Evolutionary conservation across 192 early-diverging fungal species (phyloP), one percentile per base, ranked within the genome.

Genomic region (Allomyces javanicus): DNA sequence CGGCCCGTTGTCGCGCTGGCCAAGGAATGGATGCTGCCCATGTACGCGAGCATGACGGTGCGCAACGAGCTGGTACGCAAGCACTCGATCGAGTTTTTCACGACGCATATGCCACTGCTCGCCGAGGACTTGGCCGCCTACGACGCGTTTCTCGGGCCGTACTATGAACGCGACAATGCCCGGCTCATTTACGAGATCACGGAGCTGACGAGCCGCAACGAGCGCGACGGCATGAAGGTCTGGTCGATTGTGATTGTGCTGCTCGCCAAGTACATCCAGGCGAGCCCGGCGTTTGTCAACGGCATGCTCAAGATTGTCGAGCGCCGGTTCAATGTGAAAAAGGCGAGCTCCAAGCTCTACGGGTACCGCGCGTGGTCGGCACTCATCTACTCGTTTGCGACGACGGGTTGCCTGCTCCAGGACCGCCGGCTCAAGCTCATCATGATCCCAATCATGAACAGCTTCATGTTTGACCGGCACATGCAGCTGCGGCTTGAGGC

Each of bases 281-380:
- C 12, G 21, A n/a, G 17, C 50, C 50, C 50, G 12, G 50, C 50
- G 50, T 58, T 58, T n/a, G 21, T 58, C 50, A 58, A 58, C 50
- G 50, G 50, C 50, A 58, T 58, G 50, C 50, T 58, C 50, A 58
- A 58, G 50, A 58, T 58, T 58, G 50, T 58, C 50, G 50, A 58
- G 50, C 50, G 50, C 50, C 21, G 21, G 17, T 58, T 58, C 50
- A 58, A 58, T 12, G 17, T 58, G 21, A 58, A 58, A 6, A 58
- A 58, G 50, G 50, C 50, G 21, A 21, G 17, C 50, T 21, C 50
- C 21, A 58, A 58, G 50, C 50, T 58, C 50, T 58, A 21, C 6
- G 50, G 50, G 17, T 58, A 58, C 50, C 50, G 50, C 50, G 50
- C 50, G 21, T 58, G 50, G 50, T 58, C 50, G 50, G 50, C 50